Conservation (phyloP, 768 basidiomycete species). For the Rhizopogon salebrosus region DNA sequence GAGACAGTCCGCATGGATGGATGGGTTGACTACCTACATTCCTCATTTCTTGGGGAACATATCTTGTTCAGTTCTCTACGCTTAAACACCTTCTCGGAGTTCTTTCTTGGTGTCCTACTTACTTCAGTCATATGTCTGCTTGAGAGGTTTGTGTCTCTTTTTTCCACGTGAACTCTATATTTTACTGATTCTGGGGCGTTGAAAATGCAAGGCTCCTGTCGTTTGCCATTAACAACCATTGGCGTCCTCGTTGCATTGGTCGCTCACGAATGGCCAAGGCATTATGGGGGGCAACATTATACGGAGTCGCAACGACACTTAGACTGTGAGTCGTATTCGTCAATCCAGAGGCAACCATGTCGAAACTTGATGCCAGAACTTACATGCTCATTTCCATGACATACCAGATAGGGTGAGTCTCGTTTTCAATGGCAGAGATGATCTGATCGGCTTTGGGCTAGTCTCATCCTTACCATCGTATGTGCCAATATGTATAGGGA, state of each 20-base stretch:
- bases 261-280: slow-evolving; percentile 41
- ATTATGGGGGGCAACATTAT: slow-evolving; percentile 49
- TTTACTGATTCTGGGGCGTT: not conserved
- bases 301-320: slow-evolving; percentile 51
- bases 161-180: not conserved
- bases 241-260: slow-evolving; percentile 37
- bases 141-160: slow-evolving; percentile 47
- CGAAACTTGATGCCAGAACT: slow-evolving; percentile 32
- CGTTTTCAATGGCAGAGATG: not conserved
- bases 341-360: not conserved
- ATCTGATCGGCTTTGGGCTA: not conserved
- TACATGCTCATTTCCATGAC: slow-evolving; percentile 78
- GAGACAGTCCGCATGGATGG: slow-evolving; percentile 15
- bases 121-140: slow-evolving; percentile 42
- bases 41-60: slow-evolving; percentile 39
- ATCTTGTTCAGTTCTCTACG: slow-evolving; percentile 36
- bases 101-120: slow-evolving; percentile 42
- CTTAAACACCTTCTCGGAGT: slow-evolving; percentile 44
- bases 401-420: slow-evolving; percentile 59
- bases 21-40: slow-evolving; percentile 44
- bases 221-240: slow-evolving; percentile 42
- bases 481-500: not conserved
- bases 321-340: slow-evolving; percentile 46
- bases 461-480: not conserved
- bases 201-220: slow-evolving; percentile 39